phyloP scores from a whole-genome alignment of 2,329 filamentous ascomycete species.

The Alternaria ethzedia region DNA sequence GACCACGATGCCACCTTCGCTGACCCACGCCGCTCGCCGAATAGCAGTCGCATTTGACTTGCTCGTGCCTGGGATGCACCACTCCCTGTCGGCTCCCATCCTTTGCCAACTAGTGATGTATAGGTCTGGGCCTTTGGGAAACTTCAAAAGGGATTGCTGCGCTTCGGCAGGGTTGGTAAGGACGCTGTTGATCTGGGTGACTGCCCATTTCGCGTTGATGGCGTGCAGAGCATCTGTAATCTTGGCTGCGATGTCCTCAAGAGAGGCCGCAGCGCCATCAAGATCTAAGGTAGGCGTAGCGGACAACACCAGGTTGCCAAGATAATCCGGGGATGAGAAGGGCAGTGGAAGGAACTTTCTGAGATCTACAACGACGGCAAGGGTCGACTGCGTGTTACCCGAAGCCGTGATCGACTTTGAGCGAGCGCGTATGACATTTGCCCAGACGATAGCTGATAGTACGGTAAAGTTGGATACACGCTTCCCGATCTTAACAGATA shows the following conservation, averaged over 20 bases:
- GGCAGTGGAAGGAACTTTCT: neutral
- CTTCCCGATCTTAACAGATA: neutral
- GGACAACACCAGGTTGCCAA: conserved; percentile 2
- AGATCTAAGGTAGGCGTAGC: neutral
- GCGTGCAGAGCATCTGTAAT: neutral
- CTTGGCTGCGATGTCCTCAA: neutral
- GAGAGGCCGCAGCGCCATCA: neutral
- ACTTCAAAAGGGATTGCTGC: neutral
- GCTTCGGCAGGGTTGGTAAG: neutral
- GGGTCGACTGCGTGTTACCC: conserved; percentile 3
- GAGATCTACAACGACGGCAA: conserved; percentile 1
- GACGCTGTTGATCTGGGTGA: neutral
- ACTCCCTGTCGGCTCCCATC: conserved; percentile 27
- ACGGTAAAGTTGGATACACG: neutral
- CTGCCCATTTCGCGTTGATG: neutral
- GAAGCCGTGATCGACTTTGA: neutral
- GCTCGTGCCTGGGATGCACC: conserved; percentile 32
- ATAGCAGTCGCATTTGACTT: conserved; percentile 22
- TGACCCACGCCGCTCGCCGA: conserved; percentile 22
- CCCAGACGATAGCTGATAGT: conserved; percentile 5
- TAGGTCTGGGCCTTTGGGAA: conserved; percentile 30
- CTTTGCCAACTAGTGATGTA: conserved; percentile 40
- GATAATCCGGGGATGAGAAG: conserved; percentile 4
- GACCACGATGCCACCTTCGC: conserved; percentile 33
- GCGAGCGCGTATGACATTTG: conserved; percentile 2